Evolutionary conservation across 2,329 filamentous ascomycete genomes (phyloP), one percentile per base, ranked within the genome.

Genomic region (Curvularia eragrostidis): DNA sequence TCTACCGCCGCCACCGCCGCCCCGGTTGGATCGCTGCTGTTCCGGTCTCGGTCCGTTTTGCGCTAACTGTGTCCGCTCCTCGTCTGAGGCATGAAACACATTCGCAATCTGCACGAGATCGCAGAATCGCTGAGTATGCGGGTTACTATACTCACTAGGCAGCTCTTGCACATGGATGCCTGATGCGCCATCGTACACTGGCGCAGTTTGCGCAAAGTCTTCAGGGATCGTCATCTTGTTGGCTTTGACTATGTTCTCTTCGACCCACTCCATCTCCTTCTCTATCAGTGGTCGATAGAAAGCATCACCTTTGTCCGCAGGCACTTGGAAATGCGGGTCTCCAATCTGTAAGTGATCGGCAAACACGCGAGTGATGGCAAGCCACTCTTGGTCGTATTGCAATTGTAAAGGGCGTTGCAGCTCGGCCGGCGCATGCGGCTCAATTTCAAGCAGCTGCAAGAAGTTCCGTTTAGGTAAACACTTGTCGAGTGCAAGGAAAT

Each of bases 401-500:
- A 97, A 82, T 10, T 79, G 81, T 65, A 87, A 84, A 1, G 87
- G 87, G 1, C 80, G 77, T 15, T 69, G 50, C 48, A 79, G 41
- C 23, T 74, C 61, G 6, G 52, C 48, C 4, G 66, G 59, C 3
- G 63, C 47, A n/a, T 69, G 62, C 19, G 70, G 63, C 10, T 67
- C 62, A n/a, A 74, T 63, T 30, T 90, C 85, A 32, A 90, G 80
- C 2, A 98, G 81, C 67, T 98, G 92, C 2, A 99, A 82, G 72
- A 94, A 98, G 59, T 93, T 85, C 13, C 90, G 87, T 18, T 88
- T 84, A 0, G 90, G 89, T 41, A 94, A 83, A 70, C 92, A 96
- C 77, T 99, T 99, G 78, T 97, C 94, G 2, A 99, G 82, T 0
- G 95, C 91, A 10, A 99, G 83, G 76, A 99, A 99, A 12, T 88